These are phyloP conservation scores for Kuraishia borneana DNA, from an alignment of 805 yeast species.

Conservation along the genomic window DNA sequence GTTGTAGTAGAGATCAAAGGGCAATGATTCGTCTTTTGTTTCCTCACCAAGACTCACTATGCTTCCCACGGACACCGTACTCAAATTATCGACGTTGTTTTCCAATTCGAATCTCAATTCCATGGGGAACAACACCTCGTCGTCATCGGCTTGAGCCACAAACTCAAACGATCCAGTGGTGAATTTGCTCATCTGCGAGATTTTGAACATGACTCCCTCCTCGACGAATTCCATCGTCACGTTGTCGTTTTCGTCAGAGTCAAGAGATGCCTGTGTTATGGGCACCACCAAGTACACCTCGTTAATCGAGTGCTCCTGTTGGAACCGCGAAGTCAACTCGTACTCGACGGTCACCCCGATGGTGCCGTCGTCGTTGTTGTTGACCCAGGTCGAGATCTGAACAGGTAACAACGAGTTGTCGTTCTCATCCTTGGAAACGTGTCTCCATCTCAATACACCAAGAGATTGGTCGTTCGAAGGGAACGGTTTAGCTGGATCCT, in stretches of 20 bases:
- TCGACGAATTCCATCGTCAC: conserved; percentile 47
- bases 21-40: conserved; percentile 33
- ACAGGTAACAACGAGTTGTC: conserved; percentile 53
- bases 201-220: conserved; percentile 59
- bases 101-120: conserved; percentile 49
- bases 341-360: conserved; percentile 81
- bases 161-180: conserved; percentile 73
- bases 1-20: conserved; percentile 55
- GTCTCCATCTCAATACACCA: conserved; percentile 91
- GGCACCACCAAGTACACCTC: conserved; percentile 56
- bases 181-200: conserved; percentile 37
- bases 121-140: conserved; percentile 85
- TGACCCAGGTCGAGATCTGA: conserved; percentile 76
- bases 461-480: conserved; percentile 86
- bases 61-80: conserved; percentile 52
- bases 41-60: conserved; percentile 40
- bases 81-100: conserved; percentile 41
- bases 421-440: conserved; percentile 51
- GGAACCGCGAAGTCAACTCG: conserved; percentile 44
- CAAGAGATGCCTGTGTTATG: conserved; percentile 40
- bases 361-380: conserved; percentile 43
- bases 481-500: conserved; percentile 70
- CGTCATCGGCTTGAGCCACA: conserved; percentile 60
- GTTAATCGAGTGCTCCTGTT: conserved; percentile 30
- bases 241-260: conserved; percentile 43